These are phyloP conservation scores for Penicillium sp. DNA, from an alignment of 2,329 filamentous ascomycete species.

Conservation along the genomic window DNA sequence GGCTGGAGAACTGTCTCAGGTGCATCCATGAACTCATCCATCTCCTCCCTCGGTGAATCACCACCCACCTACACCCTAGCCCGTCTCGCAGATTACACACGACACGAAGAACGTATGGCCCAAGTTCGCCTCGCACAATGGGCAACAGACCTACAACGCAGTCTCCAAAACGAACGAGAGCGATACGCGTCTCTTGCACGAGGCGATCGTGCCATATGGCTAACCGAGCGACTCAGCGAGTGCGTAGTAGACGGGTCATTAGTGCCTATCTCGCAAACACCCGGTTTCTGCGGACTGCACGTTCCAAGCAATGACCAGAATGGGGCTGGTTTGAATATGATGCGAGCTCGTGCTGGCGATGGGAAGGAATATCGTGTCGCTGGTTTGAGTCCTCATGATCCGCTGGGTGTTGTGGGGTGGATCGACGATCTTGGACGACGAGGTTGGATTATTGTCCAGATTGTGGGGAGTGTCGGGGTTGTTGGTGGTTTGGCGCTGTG, in stretches of 20 bases:
- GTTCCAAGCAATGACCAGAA: slow-evolving; percentile 33
- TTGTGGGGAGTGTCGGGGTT: slow-evolving; percentile 75
- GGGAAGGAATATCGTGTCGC: slow-evolving; percentile 42
- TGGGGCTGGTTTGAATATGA: slow-evolving; percentile 29
- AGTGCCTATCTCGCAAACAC: slow-evolving; percentile 56
- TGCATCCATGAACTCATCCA: slow-evolving; percentile 36
- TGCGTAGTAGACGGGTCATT: slow-evolving; percentile 70
- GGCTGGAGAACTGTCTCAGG: slow-evolving; percentile 29
- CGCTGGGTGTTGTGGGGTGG: slow-evolving; percentile 76
- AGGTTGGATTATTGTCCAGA: slow-evolving; percentile 72
- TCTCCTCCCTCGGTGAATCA: slow-evolving; percentile 34
- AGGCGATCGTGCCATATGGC: slow-evolving; percentile 71
- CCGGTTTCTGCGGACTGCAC: slow-evolving; percentile 36
- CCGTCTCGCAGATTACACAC: slow-evolving; percentile 64
- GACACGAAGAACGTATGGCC: slow-evolving; percentile 65
- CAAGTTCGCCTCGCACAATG: slow-evolving; percentile 79
- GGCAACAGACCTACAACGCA: slow-evolving; percentile 80
- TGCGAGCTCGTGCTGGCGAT: slow-evolving; percentile 35
- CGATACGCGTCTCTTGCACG: slow-evolving; percentile 68
- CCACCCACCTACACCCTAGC: slow-evolving; percentile 64
- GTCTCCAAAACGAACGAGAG: slow-evolving; percentile 73
- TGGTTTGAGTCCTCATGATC: slow-evolving; percentile 68
- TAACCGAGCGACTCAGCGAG: slow-evolving; percentile 69
- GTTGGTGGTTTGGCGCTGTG: slow-evolving; percentile 74
- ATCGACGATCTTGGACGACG: slow-evolving; percentile 68